These are phyloP conservation scores for Laguncularia racemosa DNA, from an alignment of 345 rosid species.

Conservation along the genomic window DNA sequence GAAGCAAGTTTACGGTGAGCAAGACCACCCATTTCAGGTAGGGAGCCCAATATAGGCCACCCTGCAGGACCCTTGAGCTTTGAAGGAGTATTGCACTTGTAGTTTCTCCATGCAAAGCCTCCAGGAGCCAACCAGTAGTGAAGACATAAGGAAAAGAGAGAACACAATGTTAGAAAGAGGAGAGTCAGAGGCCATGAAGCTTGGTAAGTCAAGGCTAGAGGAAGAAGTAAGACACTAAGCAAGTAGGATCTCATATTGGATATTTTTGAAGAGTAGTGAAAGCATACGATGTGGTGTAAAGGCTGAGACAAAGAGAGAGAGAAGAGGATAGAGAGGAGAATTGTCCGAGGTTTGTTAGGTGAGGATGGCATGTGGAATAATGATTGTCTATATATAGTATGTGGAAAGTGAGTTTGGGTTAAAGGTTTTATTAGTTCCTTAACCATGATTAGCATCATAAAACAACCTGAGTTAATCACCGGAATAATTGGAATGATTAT, in stretches of 20 bases:
- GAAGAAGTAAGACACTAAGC: not conserved
- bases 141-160: slow-evolving; percentile 17
- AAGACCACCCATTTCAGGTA: slow-evolving; percentile 41
- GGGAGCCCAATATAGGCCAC: slow-evolving; percentile 41
- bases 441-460: slow-evolving; percentile 15
- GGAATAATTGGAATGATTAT: no score
- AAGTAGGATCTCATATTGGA: slow-evolving; percentile 19
- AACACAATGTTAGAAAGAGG: slow-evolving; percentile 13
- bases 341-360: slow-evolving; percentile 20
- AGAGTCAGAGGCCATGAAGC: slow-evolving; percentile 13
- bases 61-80: slow-evolving; percentile 44
- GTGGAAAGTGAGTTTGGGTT: slow-evolving; percentile 13
- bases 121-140: slow-evolving; percentile 46
- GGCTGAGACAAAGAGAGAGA: no score
- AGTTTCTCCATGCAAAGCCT: slow-evolving; percentile 62
- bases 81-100: slow-evolving; percentile 11
- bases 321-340: no score
- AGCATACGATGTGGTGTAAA: no score
- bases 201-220: no score
- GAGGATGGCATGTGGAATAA: slow-evolving; percentile 16
- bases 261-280: not conserved
- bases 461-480: not conserved
- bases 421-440: slow-evolving; percentile 10
- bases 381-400: slow-evolving; percentile 19
- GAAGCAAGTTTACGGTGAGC: slow-evolving; percentile 54